These are phyloP conservation scores for Fusarium bulbicola DNA, from an alignment of 2,329 filamentous ascomycete genomes.

Conservation along the genomic window DNA sequence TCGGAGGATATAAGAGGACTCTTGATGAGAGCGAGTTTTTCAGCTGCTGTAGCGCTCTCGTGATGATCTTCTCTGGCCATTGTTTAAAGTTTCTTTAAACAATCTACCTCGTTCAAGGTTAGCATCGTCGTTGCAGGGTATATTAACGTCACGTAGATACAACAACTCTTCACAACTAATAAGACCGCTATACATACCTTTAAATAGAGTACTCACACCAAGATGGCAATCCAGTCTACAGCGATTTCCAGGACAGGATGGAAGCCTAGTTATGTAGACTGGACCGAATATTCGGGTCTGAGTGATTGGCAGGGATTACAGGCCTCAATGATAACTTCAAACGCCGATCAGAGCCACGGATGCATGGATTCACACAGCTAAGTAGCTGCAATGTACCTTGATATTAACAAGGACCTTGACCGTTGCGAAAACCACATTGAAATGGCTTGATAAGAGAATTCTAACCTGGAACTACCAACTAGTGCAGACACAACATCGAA, in stretches of 20 bases:
- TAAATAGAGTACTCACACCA: neutral
- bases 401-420: neutral
- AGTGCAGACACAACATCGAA: neutral
- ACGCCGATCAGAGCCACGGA: neutral
- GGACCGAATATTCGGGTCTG: neutral
- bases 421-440: neutral
- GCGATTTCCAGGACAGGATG: neutral
- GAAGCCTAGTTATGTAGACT: neutral
- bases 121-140: neutral
- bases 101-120: neutral
- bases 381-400: neutral
- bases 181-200: neutral
- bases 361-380: neutral
- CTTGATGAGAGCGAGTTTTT: slow-evolving; percentile 47
- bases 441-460: slow-evolving; percentile 4
- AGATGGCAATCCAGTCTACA: neutral
- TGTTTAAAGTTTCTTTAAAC: neutral
- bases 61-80: slow-evolving; percentile 28
- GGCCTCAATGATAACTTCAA: neutral
- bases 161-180: neutral
- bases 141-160: too few species aligned
- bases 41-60: slow-evolving; percentile 8
- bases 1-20: slow-evolving; percentile 42
- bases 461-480: neutral
- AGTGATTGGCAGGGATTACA: neutral